phyloP scores from a whole-genome alignment of 345 rosid genomes.

The Cochlearia excelsa region DNA sequence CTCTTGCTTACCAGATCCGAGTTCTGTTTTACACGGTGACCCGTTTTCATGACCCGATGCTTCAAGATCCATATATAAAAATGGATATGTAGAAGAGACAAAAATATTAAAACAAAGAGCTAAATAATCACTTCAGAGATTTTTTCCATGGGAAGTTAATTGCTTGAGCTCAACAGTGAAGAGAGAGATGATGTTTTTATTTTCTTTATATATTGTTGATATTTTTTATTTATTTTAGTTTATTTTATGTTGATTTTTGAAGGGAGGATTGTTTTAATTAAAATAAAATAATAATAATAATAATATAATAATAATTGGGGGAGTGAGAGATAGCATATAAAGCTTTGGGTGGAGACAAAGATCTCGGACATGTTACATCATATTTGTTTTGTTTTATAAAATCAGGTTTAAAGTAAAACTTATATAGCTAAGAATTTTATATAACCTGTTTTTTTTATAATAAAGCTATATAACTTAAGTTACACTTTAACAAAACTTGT shows the following conservation, averaged over 20 bases:
- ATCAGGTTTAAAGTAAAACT: no score
- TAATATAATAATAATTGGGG: constrained; percentile 23
- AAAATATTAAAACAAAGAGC: constrained; percentile 6
- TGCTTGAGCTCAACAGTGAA: constrained; percentile 37
- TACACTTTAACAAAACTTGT: no score
- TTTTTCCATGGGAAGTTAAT: constrained; percentile 40
- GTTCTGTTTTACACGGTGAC: constrained; percentile 35
- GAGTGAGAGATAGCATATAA: constrained; percentile 27
- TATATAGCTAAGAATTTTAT: no score
- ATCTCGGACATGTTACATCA: no score
- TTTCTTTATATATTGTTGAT: constrained; percentile 30
- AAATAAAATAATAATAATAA: background rate
- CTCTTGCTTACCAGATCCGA: constrained; percentile 58
- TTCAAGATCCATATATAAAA: constrained; percentile 54
- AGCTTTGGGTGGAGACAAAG: constrained; percentile 38
- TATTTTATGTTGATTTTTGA: background rate
- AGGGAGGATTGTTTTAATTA: background rate
- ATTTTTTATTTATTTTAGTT: constrained; percentile 7
- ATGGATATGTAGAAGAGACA: constrained; percentile 29
- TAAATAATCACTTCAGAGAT: constrained; percentile 38
- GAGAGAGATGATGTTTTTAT: constrained; percentile 27
- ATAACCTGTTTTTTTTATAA: no score
- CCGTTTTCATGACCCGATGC: constrained; percentile 48
- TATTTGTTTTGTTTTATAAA: no score
- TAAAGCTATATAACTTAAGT: no score